phyloP scores from a whole-genome alignment of 805 yeast species.

The Kodamaea hsintzibuensis region DNA sequence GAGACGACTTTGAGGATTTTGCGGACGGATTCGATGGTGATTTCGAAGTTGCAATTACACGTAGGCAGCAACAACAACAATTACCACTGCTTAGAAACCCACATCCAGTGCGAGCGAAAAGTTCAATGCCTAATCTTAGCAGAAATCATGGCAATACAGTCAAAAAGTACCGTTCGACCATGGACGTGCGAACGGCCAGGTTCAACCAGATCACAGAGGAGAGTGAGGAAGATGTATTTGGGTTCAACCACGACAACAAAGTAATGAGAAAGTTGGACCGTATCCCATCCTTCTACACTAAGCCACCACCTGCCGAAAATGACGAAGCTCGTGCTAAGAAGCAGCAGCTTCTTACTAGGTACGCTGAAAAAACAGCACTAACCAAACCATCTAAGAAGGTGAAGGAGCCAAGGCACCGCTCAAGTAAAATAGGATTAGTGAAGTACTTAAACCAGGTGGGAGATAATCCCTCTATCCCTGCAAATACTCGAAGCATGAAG shows the following conservation, averaged over 20 bases:
- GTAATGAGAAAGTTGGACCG: slow-evolving; percentile 39
- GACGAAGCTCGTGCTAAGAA: slow-evolving; percentile 16
- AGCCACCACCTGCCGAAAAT: neutral
- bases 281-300: slow-evolving; percentile 42
- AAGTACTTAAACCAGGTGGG: slow-evolving; percentile 25
- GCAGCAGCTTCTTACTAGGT: slow-evolving; percentile 31
- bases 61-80: neutral
- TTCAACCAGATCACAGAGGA: slow-evolving; percentile 11
- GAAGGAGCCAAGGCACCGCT: slow-evolving; percentile 4
- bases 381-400: neutral
- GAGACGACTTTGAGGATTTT: slow-evolving; percentile 33
- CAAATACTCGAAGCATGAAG: slow-evolving; percentile 41
- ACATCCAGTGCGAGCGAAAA: slow-evolving; percentile 12
- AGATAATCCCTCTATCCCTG: slow-evolving; percentile 6
- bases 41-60: slow-evolving; percentile 9
- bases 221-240: slow-evolving; percentile 6
- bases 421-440: slow-evolving; percentile 30
- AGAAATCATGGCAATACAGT: slow-evolving; percentile 10
- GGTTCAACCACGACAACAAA: slow-evolving; percentile 32
- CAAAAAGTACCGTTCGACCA: slow-evolving; percentile 34
- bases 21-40: slow-evolving; percentile 3
- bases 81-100: neutral
- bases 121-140: slow-evolving; percentile 24
- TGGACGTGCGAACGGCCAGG: slow-evolving; percentile 24
- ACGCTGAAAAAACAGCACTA: slow-evolving; percentile 14